Conservation (phyloP, 805 yeast species). For the Sugiyamaella chiloensis region DNA sequence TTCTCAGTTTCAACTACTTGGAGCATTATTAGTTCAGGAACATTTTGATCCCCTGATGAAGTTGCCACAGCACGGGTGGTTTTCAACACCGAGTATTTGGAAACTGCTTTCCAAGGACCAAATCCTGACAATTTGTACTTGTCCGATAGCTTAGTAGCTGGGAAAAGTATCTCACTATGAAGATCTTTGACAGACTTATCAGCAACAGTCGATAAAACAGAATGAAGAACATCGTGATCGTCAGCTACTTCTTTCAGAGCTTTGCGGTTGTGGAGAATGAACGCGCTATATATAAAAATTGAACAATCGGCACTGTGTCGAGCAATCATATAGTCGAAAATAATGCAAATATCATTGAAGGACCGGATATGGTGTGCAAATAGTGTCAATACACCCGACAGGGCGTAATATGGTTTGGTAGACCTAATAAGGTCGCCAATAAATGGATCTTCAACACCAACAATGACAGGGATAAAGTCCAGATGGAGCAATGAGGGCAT, state of each 20-base stretch:
- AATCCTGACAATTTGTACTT: conserved; percentile 23
- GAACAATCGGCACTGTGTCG: conserved; percentile 52
- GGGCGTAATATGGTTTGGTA: conserved; percentile 61
- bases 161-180: conserved; percentile 21
- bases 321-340: conserved; percentile 70
- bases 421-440: conserved; percentile 38
- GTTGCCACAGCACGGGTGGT: conserved; percentile 25
- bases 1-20: conserved; percentile 1
- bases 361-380: conserved; percentile 67
- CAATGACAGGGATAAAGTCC: conserved; percentile 58
- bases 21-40: not conserved
- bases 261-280: conserved; percentile 45
- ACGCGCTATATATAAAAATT: conserved; percentile 56
- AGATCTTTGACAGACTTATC: conserved; percentile 18
- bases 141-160: conserved; percentile 21
- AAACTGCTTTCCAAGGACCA: conserved; percentile 26
- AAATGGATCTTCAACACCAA: conserved; percentile 47
- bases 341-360: conserved; percentile 46
- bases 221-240: conserved; percentile 43
- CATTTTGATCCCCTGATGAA: not conserved
- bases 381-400: conserved; percentile 74
- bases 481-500: conserved; percentile 65
- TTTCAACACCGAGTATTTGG: conserved; percentile 36
- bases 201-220: conserved; percentile 34
- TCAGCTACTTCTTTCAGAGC: conserved; percentile 38